phyloP scores from a whole-genome alignment of 164 flowering plant species.

The Magnolia kwangsiensis region DNA sequence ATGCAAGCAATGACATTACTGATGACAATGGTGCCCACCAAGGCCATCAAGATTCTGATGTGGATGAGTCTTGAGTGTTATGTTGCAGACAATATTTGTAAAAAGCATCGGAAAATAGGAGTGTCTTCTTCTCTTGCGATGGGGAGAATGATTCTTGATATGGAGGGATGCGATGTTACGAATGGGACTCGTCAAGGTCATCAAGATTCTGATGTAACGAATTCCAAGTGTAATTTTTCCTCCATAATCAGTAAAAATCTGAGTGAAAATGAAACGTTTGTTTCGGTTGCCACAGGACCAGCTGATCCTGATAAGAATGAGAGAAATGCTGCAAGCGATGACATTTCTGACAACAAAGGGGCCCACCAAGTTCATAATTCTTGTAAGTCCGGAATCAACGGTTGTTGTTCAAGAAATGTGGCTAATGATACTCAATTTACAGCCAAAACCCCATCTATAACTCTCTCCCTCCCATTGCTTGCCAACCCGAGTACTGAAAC shows the following conservation, averaged over 20 bases:
- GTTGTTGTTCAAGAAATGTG: constrained; percentile 5
- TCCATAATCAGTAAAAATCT: neutral
- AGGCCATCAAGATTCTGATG: neutral
- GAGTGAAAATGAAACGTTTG: neutral
- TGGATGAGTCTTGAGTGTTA: neutral
- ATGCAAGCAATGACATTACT: neutral
- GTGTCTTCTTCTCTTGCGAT: neutral
- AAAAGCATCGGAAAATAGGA: neutral
- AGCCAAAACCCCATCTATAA: constrained; percentile 17
- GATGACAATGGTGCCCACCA: neutral
- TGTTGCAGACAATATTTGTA: neutral
- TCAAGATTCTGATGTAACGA: neutral
- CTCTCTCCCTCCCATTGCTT: neutral
- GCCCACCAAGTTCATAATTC: neutral
- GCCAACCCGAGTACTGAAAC: constrained; percentile 5
- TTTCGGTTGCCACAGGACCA: neutral
- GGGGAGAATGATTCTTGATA: neutral
- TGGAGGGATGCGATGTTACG: neutral
- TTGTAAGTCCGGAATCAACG: constrained; percentile 6
- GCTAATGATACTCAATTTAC: constrained; percentile 7
- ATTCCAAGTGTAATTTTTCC: neutral
- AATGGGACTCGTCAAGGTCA: neutral
- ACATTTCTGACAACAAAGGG: neutral
- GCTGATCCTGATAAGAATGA: neutral
- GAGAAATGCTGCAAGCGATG: neutral